Percentiles rank a stretch among this genome's conserved stretches.
Evolutionary conservation across 768 basidiomycete genomes (phyloP).

Genomic region (Butyriboletus loyo): DNA sequence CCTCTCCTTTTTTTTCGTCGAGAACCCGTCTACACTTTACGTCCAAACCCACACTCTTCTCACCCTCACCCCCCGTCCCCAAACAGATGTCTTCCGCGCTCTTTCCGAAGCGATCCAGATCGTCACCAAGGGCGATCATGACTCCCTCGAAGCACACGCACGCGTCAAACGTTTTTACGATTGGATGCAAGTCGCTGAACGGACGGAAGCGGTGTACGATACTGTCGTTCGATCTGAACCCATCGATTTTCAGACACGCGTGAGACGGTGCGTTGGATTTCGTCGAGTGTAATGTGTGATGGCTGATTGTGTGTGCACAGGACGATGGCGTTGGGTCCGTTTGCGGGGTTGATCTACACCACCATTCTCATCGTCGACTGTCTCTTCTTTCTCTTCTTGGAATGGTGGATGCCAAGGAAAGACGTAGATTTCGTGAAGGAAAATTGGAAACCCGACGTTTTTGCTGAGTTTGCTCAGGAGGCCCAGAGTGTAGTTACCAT

Average conservation of each 20-base stretch:
- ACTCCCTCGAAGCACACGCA: slow-evolving; percentile 72
- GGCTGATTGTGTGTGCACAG: slow-evolving; percentile 32
- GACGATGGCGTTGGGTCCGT: slow-evolving; percentile 73
- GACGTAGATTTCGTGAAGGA: slow-evolving; percentile 70
- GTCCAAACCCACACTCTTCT: background rate
- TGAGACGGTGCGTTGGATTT: slow-evolving; percentile 55
- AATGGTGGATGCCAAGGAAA: slow-evolving; percentile 79
- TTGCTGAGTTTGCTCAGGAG: slow-evolving; percentile 14
- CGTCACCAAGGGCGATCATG: slow-evolving; percentile 64
- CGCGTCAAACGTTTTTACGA: slow-evolving; percentile 81
- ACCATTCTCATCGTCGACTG: slow-evolving; percentile 88
- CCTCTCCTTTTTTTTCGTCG: background rate
- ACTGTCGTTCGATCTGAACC: slow-evolving; percentile 58
- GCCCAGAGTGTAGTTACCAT: background rate
- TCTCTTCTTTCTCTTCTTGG: slow-evolving; percentile 80
- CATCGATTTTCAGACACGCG: slow-evolving; percentile 73
- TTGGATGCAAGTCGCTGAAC: slow-evolving; percentile 74
- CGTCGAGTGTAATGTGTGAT: background rate
- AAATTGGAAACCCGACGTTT: slow-evolving; percentile 51
- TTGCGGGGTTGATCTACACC: slow-evolving; percentile 85
- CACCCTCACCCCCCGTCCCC: background rate
- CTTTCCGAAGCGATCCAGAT: slow-evolving; percentile 76
- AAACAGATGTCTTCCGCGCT: slow-evolving; percentile 77
- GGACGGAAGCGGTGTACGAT: slow-evolving; percentile 83
- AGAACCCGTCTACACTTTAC: background rate